phyloP scores from a whole-genome alignment of 176 grass and related monocot genomes.

The Coix lacrymajobi region DNA sequence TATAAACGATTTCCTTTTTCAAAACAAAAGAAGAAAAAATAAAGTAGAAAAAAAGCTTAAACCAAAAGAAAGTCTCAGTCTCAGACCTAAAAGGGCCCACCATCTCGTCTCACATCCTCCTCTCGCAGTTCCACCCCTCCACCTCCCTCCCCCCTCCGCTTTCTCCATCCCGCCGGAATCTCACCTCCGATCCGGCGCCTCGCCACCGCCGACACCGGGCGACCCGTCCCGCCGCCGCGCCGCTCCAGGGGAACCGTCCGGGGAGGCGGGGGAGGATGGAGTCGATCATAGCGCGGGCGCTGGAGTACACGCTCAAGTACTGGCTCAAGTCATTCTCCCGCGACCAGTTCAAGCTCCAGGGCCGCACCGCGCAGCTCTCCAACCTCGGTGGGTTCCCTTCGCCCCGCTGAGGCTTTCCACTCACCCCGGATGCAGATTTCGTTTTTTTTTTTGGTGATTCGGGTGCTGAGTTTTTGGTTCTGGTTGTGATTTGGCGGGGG shows the following conservation, averaged over 20 bases:
- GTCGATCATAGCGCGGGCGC: slow-evolving; percentile 97
- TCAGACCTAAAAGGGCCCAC: slow-evolving; percentile 37
- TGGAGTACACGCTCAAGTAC: slow-evolving; percentile 99
- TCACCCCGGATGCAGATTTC: slow-evolving; percentile 17
- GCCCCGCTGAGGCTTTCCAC: not conserved
- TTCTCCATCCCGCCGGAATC: slow-evolving; percentile 45
- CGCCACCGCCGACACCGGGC: slow-evolving; percentile 4
- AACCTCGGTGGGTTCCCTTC: slow-evolving; percentile 62
- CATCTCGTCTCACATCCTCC: slow-evolving; percentile 17
- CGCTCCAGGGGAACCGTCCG: not conserved
- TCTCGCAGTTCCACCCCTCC: not conserved
- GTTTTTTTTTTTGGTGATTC: not conserved
- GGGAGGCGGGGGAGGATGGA: slow-evolving; percentile 61
- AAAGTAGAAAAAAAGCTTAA: slow-evolving; percentile 10
- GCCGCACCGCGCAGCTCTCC: slow-evolving; percentile 90
- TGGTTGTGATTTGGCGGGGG: slow-evolving; percentile 30
- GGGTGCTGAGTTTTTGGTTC: slow-evolving; percentile 16
- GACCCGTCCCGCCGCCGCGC: not conserved
- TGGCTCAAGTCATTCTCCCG: slow-evolving; percentile 99
- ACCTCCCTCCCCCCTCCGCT: not conserved
- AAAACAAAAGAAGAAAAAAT: not conserved
- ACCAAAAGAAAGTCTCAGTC: slow-evolving; percentile 27
- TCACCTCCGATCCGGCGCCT: slow-evolving; percentile 40
- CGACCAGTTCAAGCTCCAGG: slow-evolving; percentile 99
- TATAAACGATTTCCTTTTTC: not conserved